phyloP scores from a whole-genome alignment of 1,284 basidiomycete species.

The Sporisorium reilianum region DNA sequence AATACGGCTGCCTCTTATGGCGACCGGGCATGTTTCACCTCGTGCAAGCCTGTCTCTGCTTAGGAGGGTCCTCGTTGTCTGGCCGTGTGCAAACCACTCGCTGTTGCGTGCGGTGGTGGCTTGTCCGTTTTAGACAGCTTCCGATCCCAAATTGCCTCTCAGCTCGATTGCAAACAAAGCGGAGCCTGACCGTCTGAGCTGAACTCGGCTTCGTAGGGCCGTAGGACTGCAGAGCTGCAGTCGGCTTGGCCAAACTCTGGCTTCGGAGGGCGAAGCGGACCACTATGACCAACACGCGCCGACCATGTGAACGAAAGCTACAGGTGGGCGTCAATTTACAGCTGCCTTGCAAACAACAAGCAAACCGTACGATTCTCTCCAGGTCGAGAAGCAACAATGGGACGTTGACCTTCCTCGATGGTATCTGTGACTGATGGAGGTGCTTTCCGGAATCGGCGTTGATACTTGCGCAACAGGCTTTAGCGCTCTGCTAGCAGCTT shows the following conservation, averaged over 20 bases:
- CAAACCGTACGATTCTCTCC: not conserved
- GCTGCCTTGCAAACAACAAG: not conserved
- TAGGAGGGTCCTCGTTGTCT: not conserved
- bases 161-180: slow-evolving; percentile 1
- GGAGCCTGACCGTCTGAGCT: not conserved
- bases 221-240: not conserved
- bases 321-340: not conserved
- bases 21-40: slow-evolving; percentile 12
- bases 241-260: not conserved
- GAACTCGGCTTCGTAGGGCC: no score
- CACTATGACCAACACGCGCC: not conserved
- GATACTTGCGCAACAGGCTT: no score
- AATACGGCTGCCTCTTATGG: not conserved
- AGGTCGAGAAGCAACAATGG: not conserved
- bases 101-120: not conserved
- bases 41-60: slow-evolving; percentile 5
- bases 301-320: not conserved
- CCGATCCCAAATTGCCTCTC: not conserved
- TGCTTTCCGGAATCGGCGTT: no score
- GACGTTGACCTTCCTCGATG: not conserved
- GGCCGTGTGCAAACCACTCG: not conserved
- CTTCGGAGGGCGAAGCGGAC: slow-evolving; percentile 5
- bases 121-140: not conserved
- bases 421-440: no score
- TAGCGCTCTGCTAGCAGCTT: no score